Evolutionary conservation across 805 yeast genomes (phyloP), one percentile per base, ranked within the genome.

Genomic region (Wickerhamiella siamensis): DNA sequence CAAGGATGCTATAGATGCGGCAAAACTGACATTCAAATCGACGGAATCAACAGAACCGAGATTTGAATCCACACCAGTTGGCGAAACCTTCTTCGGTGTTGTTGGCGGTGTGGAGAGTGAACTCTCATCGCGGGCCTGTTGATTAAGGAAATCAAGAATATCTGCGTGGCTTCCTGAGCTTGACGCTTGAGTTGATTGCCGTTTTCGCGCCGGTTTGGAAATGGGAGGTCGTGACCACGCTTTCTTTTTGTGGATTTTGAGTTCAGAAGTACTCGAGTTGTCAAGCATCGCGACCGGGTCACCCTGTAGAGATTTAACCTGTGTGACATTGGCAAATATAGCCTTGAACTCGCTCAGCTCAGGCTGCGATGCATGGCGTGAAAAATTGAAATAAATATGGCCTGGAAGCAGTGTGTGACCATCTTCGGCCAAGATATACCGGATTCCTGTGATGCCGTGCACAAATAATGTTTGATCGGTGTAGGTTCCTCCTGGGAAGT

Each of bases 361-460:
- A 0, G 48, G 46, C 32, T 43, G 46, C 1, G 62, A 59, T 4
- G 62, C 55, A 38, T 59, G 63, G 8, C 62, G 42, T 4, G 62
- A 58, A 39, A 56, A 59, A 26, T 44, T 39, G 42, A 51, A 53
- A 40, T 47, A 43, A 38, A 56, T 8, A 43, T 53, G 45, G 18
- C 52, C 47, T 16, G 52, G 49, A 36, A 58, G 46, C 15, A 52
- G 40, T 4, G 45, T 41, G 5, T 39, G 31, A 12, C 29, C 18
- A n/a, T 43, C 42, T 4, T 33, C 33, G 2, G 47, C 44, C n/a
- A 41, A 39, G 14, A 52, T 38, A 26, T 51, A 51, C 26, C 55
- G 36, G 10, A 42, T 41, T 4, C 44, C 44, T 2, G 40, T 44
- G 5, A 12, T 34, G 8, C 20, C 33, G 31, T 41, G 31, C 14